Evolutionary conservation across 306 rosid species (phyloP).

Genomic region (Vicia faba): DNA sequence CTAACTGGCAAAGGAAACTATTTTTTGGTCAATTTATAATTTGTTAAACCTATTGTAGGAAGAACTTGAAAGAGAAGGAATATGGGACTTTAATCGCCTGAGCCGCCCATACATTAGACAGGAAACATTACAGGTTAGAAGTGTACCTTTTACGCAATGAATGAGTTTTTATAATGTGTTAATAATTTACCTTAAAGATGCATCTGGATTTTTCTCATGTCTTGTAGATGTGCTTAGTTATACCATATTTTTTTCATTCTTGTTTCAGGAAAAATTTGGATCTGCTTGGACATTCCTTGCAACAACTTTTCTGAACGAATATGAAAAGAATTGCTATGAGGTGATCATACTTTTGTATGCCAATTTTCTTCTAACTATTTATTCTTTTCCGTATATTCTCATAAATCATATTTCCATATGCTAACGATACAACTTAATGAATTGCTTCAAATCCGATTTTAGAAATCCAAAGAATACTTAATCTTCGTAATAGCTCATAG

Average conservation of each 20-base stretch:
- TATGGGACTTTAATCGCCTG: constrained; percentile 97
- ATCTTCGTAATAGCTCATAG: neutral
- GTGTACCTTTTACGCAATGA: constrained; percentile 25
- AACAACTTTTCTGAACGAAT: constrained; percentile 72
- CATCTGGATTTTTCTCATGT: constrained; percentile 22
- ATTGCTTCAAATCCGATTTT: neutral
- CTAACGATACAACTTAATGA: constrained; percentile 36
- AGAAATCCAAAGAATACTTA: neutral
- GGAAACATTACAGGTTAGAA: constrained; percentile 68
- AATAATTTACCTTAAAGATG: constrained; percentile 29
- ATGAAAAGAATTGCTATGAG: constrained; percentile 66
- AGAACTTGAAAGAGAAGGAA: constrained; percentile 90
- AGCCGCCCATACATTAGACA: constrained; percentile 76
- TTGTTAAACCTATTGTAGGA: constrained; percentile 57
- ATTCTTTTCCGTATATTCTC: constrained; percentile 12
- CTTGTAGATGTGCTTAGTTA: constrained; percentile 17
- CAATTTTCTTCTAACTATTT: neutral
- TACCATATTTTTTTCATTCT: constrained; percentile 2
- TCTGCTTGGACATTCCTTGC: constrained; percentile 78
- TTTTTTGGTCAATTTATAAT: constrained; percentile 24
- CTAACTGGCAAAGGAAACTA: constrained; percentile 13
- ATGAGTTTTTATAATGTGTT: constrained; percentile 27
- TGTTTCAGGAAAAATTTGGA: constrained; percentile 82
- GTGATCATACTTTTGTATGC: constrained; percentile 45
- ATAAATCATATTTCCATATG: constrained; percentile 4